These are phyloP conservation scores for Bryum argenteum DNA, from an alignment of 225 moss, liverwort and hornwort genomes.

Conservation along the genomic window DNA sequence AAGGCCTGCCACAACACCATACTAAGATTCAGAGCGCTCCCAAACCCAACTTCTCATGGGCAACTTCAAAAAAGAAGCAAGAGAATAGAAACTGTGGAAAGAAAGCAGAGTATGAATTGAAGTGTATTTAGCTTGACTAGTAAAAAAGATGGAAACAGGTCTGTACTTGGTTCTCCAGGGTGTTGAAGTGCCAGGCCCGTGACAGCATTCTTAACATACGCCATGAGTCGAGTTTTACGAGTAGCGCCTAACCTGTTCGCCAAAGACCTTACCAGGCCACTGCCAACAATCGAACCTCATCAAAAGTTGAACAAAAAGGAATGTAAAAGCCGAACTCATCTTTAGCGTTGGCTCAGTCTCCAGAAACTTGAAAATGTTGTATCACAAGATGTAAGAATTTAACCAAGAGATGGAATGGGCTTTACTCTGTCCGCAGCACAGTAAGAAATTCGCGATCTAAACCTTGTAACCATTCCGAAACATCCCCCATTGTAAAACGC, in stretches of 20 bases:
- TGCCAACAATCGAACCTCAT: slow-evolving; percentile 30
- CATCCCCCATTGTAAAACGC: slow-evolving; percentile 88
- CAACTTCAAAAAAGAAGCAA: slow-evolving; percentile 3
- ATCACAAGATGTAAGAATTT: too few relatives aligned
- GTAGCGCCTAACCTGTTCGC: slow-evolving; percentile 73
- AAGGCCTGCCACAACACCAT: slow-evolving; percentile 40
- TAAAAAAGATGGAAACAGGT: not conserved
- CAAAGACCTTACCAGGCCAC: slow-evolving; percentile 85
- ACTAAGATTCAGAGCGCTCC: not conserved
- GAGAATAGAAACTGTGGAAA: not conserved
- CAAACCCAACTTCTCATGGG: not conserved
- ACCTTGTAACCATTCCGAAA: slow-evolving; percentile 94
- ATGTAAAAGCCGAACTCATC: not conserved
- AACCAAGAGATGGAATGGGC: slow-evolving; percentile 1
- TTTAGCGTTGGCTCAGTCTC: too few relatives aligned
- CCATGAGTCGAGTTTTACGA: slow-evolving; percentile 76
- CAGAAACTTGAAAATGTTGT: too few relatives aligned
- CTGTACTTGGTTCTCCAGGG: slow-evolving; percentile 77
- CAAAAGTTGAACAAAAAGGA: slow-evolving; percentile 7
- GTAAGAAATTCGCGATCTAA: slow-evolving; percentile 91
- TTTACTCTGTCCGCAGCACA: slow-evolving; percentile 90
- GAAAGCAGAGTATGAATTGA: too few relatives aligned
- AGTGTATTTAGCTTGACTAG: too few relatives aligned
- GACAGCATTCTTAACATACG: slow-evolving; percentile 83
- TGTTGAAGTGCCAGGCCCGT: slow-evolving; percentile 71